A percentile compares a stretch with the other conserved stretches of the same genome.
phyloP scores from a whole-genome alignment of 345 rosid genomes.

The Sonneratia alba region DNA sequence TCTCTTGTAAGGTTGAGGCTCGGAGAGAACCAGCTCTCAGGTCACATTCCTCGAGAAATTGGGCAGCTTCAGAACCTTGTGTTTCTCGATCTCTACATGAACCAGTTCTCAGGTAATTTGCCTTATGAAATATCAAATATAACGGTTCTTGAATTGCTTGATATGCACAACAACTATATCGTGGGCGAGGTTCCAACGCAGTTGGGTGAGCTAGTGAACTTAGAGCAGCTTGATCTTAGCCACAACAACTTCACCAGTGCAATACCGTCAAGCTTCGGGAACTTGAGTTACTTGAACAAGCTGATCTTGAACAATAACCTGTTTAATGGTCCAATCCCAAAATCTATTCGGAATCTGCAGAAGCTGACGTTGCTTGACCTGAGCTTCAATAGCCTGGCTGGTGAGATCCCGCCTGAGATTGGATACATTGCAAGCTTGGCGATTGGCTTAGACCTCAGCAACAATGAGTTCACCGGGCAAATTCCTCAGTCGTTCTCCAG shows the following conservation, averaged over 20 bases:
- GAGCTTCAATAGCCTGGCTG: conserved; percentile 69
- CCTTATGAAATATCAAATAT: conserved; percentile 68
- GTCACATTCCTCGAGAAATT: conserved; percentile 72
- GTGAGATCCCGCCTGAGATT: conserved; percentile 63
- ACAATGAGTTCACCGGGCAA: conserved; percentile 54
- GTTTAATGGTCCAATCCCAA: conserved; percentile 64
- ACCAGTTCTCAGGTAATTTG: conserved; percentile 70
- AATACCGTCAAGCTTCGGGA: conserved; percentile 73
- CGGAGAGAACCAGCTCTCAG: conserved; percentile 88
- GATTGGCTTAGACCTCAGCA: conserved; percentile 71
- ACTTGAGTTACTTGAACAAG: conserved; percentile 87
- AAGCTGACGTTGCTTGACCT: conserved; percentile 83
- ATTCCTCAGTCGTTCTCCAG: conserved; percentile 56
- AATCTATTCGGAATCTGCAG: conserved; percentile 47
- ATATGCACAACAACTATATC: conserved; percentile 76
- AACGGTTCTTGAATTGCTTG: conserved; percentile 77
- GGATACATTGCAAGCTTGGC: conserved; percentile 75
- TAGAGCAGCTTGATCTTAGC: conserved; percentile 95
- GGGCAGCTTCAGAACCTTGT: conserved; percentile 85
- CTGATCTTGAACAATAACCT: conserved; percentile 83
- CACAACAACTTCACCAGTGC: conserved; percentile 71
- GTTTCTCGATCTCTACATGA: conserved; percentile 84
- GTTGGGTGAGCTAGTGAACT: conserved; percentile 81
- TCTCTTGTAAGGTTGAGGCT: conserved; percentile 83
- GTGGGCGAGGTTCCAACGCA: conserved; percentile 73